Percentiles rank a stretch among this genome's conserved stretches.
Conservation (phyloP, 768 basidiomycete species). For the Lactarius sanguifluus region DNA sequence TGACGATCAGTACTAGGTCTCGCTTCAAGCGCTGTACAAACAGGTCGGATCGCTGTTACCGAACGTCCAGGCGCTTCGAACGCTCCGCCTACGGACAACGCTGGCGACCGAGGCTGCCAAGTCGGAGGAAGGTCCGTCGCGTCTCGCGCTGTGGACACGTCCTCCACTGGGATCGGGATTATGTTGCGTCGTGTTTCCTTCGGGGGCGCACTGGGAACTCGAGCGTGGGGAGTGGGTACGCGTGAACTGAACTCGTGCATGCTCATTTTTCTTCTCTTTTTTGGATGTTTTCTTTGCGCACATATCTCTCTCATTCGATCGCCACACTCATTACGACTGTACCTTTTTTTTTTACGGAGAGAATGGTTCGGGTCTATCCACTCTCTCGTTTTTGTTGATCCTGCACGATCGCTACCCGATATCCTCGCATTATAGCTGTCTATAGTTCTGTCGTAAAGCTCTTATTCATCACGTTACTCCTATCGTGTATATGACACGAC, state of each 20-base stretch:
- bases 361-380: not conserved
- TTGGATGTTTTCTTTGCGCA: not conserved
- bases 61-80: slow-evolving; percentile 34
- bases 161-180: slow-evolving; percentile 32
- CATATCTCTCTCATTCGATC: not conserved
- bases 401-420: not conserved
- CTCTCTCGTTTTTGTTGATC: not conserved
- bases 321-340: not conserved
- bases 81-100: slow-evolving; percentile 38
- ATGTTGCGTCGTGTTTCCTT: slow-evolving; percentile 33
- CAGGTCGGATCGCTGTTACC: slow-evolving; percentile 34
- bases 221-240: slow-evolving; percentile 7
- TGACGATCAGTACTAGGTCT: slow-evolving; percentile 7
- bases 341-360: not conserved
- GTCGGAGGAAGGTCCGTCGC: slow-evolving; percentile 37
- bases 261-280: not conserved
- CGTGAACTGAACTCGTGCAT: not conserved
- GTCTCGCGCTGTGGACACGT: slow-evolving; percentile 34
- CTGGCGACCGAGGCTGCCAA: slow-evolving; percentile 39
- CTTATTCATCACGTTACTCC: not conserved
- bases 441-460: not conserved
- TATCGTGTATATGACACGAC: not conserved
- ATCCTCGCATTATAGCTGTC: not conserved
- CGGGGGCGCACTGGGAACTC: slow-evolving; percentile 34
- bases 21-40: slow-evolving; percentile 34